These are phyloP conservation scores for Trypethelium eluteriae DNA, from an alignment of 495 filamentous ascomycete species.

Conservation along the genomic window DNA sequence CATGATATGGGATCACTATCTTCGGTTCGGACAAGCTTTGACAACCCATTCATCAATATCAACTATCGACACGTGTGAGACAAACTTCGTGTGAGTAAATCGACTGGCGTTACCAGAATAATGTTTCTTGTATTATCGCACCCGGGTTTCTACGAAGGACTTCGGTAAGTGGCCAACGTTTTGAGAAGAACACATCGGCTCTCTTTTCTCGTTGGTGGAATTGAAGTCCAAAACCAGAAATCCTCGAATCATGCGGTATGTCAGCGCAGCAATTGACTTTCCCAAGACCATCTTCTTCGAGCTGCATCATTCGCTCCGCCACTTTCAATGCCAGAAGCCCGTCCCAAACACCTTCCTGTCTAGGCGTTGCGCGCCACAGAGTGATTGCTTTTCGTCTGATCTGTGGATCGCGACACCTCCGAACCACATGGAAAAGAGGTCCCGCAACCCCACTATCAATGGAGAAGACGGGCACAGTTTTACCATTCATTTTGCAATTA, in stretches of 20 bases:
- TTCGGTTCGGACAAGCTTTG: no score
- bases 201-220: not conserved
- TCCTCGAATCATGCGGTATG: constrained; percentile 14
- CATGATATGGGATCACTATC: no score
- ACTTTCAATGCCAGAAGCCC: constrained; percentile 49
- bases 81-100: no score
- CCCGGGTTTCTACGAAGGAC: not conserved
- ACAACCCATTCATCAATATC: no score
- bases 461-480: constrained; percentile 21
- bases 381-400: constrained; percentile 50
- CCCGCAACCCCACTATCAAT: constrained; percentile 48
- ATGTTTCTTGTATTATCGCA: not conserved
- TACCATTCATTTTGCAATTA: not conserved
- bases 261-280: constrained; percentile 20
- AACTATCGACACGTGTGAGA: no score
- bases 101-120: not conserved
- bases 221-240: not conserved
- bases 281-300: constrained; percentile 47
- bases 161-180: not conserved
- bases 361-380: constrained; percentile 44
- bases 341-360: constrained; percentile 60
- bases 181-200: not conserved
- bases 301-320: constrained; percentile 46
- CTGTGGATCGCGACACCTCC: constrained; percentile 50
- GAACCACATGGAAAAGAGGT: constrained; percentile 50